phyloP scores from a whole-genome alignment of 2,329 filamentous ascomycete species.

The Apiospora kogelbergensis region DNA sequence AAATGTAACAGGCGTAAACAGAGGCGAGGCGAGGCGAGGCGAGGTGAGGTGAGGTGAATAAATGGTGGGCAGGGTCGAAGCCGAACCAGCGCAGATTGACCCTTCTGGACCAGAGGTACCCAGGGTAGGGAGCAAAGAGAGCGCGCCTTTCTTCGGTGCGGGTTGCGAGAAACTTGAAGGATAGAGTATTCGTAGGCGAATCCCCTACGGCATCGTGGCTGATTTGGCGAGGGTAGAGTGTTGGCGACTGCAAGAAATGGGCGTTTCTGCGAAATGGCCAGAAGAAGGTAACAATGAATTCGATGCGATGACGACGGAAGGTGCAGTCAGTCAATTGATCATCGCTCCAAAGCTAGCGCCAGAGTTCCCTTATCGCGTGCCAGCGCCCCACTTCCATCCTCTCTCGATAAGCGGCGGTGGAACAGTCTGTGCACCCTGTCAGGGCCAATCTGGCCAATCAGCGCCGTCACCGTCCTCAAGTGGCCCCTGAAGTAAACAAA shows the following conservation, averaged over 20 bases:
- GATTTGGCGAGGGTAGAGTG: neutral
- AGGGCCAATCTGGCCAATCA: neutral
- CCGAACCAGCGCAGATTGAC: neutral
- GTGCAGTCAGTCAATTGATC: slow-evolving; percentile 7
- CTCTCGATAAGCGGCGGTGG: neutral
- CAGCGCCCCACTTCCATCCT: neutral
- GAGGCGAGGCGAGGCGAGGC: neutral
- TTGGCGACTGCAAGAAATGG: neutral
- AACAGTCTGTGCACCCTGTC: neutral
- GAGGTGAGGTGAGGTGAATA: neutral
- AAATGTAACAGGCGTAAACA: neutral
- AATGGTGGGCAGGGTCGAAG: neutral
- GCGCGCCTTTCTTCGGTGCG: neutral
- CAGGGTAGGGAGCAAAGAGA: neutral
- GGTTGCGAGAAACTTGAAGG: neutral
- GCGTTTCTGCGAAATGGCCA: neutral
- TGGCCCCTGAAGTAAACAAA: slow-evolving; percentile 1
- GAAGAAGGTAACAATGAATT: neutral
- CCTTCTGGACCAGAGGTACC: neutral
- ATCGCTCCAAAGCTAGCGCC: slow-evolving; percentile 1
- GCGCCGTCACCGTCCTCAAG: neutral
- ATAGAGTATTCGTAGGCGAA: neutral
- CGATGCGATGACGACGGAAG: slow-evolving; percentile 1
- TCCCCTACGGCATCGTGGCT: neutral
- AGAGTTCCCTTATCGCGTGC: neutral